These are phyloP conservation scores for Collybia mongolica DNA, from an alignment of 768 basidiomycete genomes.

Conservation along the genomic window DNA sequence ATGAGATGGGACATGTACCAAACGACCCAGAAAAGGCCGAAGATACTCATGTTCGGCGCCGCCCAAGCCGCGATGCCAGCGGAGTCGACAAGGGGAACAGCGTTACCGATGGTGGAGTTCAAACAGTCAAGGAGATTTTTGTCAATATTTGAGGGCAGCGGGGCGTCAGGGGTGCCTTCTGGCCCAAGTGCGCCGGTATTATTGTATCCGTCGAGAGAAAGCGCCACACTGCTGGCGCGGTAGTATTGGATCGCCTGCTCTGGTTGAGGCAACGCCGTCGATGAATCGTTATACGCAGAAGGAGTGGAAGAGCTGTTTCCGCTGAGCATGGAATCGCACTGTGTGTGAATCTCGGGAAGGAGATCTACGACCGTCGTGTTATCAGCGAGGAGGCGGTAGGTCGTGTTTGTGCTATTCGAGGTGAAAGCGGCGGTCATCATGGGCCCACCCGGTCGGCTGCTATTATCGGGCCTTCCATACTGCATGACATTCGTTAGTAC, in stretches of 20 bases:
- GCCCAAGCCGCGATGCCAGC: slow-evolving; percentile 19
- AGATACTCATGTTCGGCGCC: slow-evolving; percentile 16
- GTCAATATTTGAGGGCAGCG: slow-evolving; percentile 55
- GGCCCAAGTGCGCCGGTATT: slow-evolving; percentile 48
- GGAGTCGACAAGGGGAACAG: slow-evolving; percentile 52
- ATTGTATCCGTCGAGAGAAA: slow-evolving; percentile 68
- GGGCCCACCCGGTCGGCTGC: slow-evolving; percentile 45
- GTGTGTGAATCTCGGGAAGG: slow-evolving; percentile 32
- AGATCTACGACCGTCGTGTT: slow-evolving; percentile 42
- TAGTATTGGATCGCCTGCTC: slow-evolving; percentile 69
- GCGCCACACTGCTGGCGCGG: slow-evolving; percentile 59
- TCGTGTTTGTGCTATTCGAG: slow-evolving; percentile 33
- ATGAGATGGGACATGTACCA: slow-evolving; percentile 13
- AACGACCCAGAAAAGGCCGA: slow-evolving; percentile 20
- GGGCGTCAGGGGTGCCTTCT: slow-evolving; percentile 41
- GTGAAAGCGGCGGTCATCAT: slow-evolving; percentile 35
- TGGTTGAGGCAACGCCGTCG: slow-evolving; percentile 32
- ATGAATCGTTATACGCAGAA: slow-evolving; percentile 28
- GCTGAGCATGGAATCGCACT: slow-evolving; percentile 31
- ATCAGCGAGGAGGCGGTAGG: slow-evolving; percentile 44
- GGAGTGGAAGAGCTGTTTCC: slow-evolving; percentile 18
- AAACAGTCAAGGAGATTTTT: slow-evolving; percentile 50
- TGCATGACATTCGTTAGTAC: slow-evolving; percentile 17
- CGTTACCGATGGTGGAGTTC: slow-evolving; percentile 58
- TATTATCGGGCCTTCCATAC: slow-evolving; percentile 45